phyloP scores from a whole-genome alignment of 1,139 yeast species.

The Arxiozyma heterogenica region DNA sequence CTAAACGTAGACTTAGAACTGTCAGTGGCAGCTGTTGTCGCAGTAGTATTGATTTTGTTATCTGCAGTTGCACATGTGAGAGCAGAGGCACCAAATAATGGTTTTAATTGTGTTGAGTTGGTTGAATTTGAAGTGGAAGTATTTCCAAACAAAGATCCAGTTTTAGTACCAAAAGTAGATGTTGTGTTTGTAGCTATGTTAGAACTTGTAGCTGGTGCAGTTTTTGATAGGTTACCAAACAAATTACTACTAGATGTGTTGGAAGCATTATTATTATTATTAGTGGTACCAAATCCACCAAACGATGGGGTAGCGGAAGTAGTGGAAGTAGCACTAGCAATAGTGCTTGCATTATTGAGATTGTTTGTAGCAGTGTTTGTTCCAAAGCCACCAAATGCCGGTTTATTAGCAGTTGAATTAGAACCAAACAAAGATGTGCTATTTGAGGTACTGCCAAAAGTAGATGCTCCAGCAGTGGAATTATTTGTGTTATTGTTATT shows the following conservation, averaged over 20 bases:
- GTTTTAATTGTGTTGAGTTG: conserved; percentile 1
- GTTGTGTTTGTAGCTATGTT: conserved; percentile 3
- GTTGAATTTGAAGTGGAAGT: conserved; percentile 1
- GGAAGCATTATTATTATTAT: not conserved
- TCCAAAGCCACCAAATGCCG: conserved; percentile 10
- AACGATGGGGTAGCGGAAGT: conserved; percentile 4
- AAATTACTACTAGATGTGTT: not conserved
- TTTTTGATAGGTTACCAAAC: not conserved
- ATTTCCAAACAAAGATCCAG: conserved; percentile 11
- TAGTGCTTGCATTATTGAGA: not conserved
- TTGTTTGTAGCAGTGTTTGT: conserved; percentile 2
- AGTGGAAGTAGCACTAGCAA: conserved; percentile 3
- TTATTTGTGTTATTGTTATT: not conserved
- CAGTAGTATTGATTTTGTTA: not conserved
- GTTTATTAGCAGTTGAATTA: not conserved
- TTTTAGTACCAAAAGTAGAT: conserved; percentile 6
- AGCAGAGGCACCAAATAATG: not conserved
- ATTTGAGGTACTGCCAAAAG: not conserved
- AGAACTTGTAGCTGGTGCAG: not conserved
- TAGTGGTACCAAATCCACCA: not conserved
- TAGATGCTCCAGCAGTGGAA: not conserved
- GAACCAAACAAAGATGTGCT: conserved; percentile 4
- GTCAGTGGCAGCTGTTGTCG: not conserved
- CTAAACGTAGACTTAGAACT: conserved; percentile 13
- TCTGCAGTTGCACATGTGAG: not conserved